Conservation (phyloP, 2,329 filamentous ascomycete genomes). For the Colletotrichum cuscutae region DNA sequence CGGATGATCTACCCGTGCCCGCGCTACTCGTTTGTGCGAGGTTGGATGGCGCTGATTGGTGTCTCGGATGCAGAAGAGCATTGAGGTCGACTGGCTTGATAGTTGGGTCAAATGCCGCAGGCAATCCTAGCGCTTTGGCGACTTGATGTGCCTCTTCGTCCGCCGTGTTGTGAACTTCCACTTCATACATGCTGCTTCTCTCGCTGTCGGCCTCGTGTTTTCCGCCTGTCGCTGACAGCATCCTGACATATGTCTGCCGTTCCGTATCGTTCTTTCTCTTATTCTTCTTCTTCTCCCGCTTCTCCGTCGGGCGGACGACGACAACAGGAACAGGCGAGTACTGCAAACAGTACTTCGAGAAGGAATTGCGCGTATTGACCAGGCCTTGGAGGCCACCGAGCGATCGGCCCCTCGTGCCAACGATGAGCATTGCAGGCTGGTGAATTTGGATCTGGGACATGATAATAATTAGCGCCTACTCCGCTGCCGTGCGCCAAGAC, state of each 20-base stretch:
- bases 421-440: constrained; percentile 89
- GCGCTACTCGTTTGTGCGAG: constrained; percentile 8
- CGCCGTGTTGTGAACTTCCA: constrained; percentile 64
- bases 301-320: constrained; percentile 87
- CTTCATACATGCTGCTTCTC: constrained; percentile 62
- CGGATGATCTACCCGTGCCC: not conserved
- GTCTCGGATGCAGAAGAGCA: constrained; percentile 37
- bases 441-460: constrained; percentile 82
- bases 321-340: constrained; percentile 94
- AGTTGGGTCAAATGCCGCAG: constrained; percentile 71
- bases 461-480: not conserved
- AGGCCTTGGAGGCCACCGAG: constrained; percentile 88
- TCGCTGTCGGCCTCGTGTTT: constrained; percentile 69
- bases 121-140: constrained; percentile 70
- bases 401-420: constrained; percentile 87
- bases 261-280: constrained; percentile 83
- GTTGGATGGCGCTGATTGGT: constrained; percentile 7
- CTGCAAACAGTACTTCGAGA: constrained; percentile 94
- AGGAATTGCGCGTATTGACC: constrained; percentile 80
- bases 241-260: constrained; percentile 80
- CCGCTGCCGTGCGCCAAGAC: not conserved
- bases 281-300: constrained; percentile 88
- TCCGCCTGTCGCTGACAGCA: constrained; percentile 73
- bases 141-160: constrained; percentile 74
- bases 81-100: constrained; percentile 64